Conservation (phyloP, 2,329 filamentous ascomycete genomes). For the Fonsecaea monophora region DNA sequence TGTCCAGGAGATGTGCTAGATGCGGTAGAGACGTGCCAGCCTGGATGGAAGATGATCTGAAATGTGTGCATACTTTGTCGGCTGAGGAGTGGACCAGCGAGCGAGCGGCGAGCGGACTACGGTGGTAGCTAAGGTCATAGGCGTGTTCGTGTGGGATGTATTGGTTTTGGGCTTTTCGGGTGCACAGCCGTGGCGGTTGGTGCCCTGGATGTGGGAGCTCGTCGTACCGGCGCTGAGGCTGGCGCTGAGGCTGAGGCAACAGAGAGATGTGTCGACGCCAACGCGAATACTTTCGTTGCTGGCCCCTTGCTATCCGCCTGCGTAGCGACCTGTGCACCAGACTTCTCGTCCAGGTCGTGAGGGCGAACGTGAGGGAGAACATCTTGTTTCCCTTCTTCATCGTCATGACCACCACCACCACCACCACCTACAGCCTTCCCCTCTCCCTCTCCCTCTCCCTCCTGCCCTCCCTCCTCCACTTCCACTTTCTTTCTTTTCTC, state of each 20-base stretch:
- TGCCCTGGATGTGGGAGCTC: conserved; percentile 21
- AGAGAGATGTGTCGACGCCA: background rate
- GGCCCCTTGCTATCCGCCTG: background rate
- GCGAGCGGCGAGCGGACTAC: background rate
- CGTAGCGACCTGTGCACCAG: background rate
- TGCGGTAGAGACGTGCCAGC: too few species aligned
- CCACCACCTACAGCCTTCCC: background rate
- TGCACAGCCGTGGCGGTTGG: conserved; percentile 14
- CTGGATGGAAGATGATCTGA: too few species aligned
- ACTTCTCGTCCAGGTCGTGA: background rate
- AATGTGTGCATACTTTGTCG: background rate
- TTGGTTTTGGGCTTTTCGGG: background rate
- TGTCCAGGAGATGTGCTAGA: too few species aligned
- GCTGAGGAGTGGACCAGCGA: background rate
- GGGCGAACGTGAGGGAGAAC: background rate
- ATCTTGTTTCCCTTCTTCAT: background rate
- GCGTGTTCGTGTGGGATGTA: background rate
- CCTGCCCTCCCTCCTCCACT: conserved; percentile 1
- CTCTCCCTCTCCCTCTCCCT: conserved; percentile 12
- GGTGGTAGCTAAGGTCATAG: background rate
- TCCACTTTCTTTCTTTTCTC: conserved; percentile 32
- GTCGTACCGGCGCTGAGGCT: conserved; percentile 12
- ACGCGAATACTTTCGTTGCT: background rate
- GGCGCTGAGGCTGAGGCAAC: background rate
- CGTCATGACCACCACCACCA: conserved; percentile 11